phyloP scores from a whole-genome alignment of 2,329 filamentous ascomycete genomes.

The Penicillium sp. region DNA sequence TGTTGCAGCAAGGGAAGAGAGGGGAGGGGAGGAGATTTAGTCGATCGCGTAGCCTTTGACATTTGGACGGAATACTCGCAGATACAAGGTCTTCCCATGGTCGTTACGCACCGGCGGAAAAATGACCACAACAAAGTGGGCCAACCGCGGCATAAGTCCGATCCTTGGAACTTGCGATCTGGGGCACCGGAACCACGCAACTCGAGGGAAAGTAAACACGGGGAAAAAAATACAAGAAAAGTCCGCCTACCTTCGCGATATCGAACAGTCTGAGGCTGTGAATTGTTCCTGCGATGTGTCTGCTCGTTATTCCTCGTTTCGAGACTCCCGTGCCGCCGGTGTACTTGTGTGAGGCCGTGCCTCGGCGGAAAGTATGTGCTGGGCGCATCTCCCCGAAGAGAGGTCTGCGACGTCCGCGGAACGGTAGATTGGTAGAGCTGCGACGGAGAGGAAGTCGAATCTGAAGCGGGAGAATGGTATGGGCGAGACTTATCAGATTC shows the following conservation, averaged over 20 bases:
- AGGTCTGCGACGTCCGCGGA: conserved; percentile 17
- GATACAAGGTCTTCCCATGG: not conserved
- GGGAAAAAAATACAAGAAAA: conserved; percentile 1
- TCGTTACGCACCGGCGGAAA: not conserved
- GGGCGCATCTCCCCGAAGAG: conserved; percentile 16
- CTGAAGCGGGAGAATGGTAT: conserved; percentile 12
- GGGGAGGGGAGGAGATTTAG: not conserved
- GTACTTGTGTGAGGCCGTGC: conserved; percentile 13
- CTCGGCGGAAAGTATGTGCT: conserved; percentile 20
- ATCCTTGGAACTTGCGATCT: conserved; percentile 21
- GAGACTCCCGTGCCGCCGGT: conserved; percentile 22
- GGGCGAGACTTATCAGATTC: conserved; percentile 20
- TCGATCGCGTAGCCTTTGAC: not conserved
- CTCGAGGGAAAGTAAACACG: conserved; percentile 8
- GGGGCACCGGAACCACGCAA: conserved; percentile 17
- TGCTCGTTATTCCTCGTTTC: conserved; percentile 15
- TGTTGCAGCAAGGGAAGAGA: conserved; percentile 2
- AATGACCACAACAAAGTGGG: conserved; percentile 11
- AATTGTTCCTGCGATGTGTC: conserved; percentile 23
- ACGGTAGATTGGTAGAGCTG: conserved; percentile 10
- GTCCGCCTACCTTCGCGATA: conserved; percentile 18
- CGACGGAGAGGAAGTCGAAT: conserved; percentile 1
- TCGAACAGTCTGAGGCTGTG: conserved; percentile 18
- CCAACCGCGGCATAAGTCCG: conserved; percentile 24
- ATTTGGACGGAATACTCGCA: not conserved